Evolutionary conservation across 2,329 filamentous ascomycete genomes (phyloP).

Genomic region (Rasamsonia emersonii): DNA sequence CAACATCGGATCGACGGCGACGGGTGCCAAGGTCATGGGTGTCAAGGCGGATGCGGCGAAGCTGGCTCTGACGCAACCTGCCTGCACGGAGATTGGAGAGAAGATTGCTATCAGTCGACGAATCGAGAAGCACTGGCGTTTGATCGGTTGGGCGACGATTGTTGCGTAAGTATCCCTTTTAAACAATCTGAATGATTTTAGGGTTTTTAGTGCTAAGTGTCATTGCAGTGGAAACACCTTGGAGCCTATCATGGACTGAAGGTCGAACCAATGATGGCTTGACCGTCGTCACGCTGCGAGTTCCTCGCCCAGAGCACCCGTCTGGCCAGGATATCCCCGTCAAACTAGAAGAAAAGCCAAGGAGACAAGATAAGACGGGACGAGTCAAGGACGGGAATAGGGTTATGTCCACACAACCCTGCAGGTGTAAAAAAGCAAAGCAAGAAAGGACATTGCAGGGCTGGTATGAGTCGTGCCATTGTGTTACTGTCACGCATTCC

Average conservation of each 20-base stretch:
- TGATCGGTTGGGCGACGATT: constrained; percentile 85
- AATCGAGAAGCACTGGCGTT: constrained; percentile 98
- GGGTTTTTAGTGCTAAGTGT: constrained; percentile 9
- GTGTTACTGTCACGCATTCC: no score
- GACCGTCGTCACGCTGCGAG: no score
- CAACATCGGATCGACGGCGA: constrained; percentile 96
- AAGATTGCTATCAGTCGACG: constrained; percentile 93
- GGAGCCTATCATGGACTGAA: constrained; percentile 36
- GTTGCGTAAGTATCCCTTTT: constrained; percentile 40
- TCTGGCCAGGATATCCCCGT: no score
- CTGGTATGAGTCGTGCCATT: no score
- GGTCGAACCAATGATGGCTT: no score
- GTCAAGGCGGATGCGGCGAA: constrained; percentile 98
- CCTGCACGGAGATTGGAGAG: constrained; percentile 94
- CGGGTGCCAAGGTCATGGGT: constrained; percentile 91
- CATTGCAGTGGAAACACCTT: constrained; percentile 36
- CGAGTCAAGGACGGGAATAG: no score
- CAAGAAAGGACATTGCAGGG: no score
- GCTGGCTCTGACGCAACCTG: constrained; percentile 82
- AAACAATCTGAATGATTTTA: constrained; percentile 1
- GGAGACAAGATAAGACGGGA: no score
- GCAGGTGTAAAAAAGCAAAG: no score
- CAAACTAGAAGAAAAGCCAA: no score
- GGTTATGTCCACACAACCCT: no score
- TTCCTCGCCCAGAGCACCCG: no score